Conservation (phyloP, 257 asterid genomes). For the Gynochthodes officinalis region DNA sequence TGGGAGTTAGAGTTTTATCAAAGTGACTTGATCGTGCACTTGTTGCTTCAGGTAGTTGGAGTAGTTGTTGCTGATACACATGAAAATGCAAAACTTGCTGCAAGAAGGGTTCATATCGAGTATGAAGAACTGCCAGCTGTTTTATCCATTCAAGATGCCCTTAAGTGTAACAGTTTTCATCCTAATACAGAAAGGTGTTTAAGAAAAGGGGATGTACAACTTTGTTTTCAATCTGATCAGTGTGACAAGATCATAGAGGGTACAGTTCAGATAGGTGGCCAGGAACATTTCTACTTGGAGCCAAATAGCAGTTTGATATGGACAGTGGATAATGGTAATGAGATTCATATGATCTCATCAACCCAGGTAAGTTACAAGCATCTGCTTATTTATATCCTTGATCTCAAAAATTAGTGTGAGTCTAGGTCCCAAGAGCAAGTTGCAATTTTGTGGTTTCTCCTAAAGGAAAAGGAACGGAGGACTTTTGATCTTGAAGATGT, state of each 20-base stretch:
- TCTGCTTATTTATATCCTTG: background rate
- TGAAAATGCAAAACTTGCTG: slow-evolving; percentile 86
- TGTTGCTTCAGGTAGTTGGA: slow-evolving; percentile 67
- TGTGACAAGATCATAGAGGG: slow-evolving; percentile 90
- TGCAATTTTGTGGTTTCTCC: background rate
- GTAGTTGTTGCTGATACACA: slow-evolving; percentile 96
- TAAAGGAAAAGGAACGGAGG: background rate
- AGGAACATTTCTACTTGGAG: slow-evolving; percentile 98
- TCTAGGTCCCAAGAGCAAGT: background rate
- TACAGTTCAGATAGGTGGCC: slow-evolving; percentile 83
- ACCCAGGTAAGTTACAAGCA: slow-evolving; percentile 57
- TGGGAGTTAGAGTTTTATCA: slow-evolving; percentile 4
- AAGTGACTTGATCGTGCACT: slow-evolving; percentile 1
- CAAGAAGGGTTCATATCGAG: slow-evolving; percentile 70
- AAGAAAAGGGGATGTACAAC: slow-evolving; percentile 63
- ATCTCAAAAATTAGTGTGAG: background rate
- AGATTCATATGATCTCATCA: slow-evolving; percentile 93
- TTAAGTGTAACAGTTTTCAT: slow-evolving; percentile 65
- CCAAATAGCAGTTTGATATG: slow-evolving; percentile 78
- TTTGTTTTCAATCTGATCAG: slow-evolving; percentile 62
- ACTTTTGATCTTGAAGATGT: background rate
- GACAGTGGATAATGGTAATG: slow-evolving; percentile 92
- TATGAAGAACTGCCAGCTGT: slow-evolving; percentile 88
- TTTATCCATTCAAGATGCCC: slow-evolving; percentile 79
- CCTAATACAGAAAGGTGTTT: slow-evolving; percentile 66